A percentile compares a stretch with the other conserved stretches of the same genome.
These are phyloP conservation scores for Penicillium salamii DNA, from an alignment of 495 filamentous ascomycete genomes.

Conservation along the genomic window DNA sequence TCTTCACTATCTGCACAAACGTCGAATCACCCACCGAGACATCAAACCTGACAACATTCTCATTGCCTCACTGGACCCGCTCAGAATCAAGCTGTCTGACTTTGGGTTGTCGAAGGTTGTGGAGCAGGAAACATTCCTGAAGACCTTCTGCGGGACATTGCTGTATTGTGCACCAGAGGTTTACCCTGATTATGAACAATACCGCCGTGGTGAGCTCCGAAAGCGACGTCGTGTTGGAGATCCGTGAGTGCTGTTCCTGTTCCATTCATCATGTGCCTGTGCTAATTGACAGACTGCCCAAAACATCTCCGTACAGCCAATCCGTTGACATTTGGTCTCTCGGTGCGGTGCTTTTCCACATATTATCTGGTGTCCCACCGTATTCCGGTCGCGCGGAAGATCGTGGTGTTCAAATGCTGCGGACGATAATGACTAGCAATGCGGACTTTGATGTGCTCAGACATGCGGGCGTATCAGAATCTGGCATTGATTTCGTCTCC, in stretches of 20 bases:
- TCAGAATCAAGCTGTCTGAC: conserved; percentile 87
- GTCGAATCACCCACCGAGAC: conserved; percentile 90
- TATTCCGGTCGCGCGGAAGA: conserved; percentile 65
- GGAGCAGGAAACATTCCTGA: conserved; percentile 83
- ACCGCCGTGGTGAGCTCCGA: conserved; percentile 37
- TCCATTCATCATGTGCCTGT: background rate
- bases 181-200: conserved; percentile 73
- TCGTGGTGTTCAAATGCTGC: conserved; percentile 62
- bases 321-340: conserved; percentile 95
- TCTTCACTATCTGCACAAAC: conserved; percentile 80
- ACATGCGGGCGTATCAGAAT: conserved; percentile 53
- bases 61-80: conserved; percentile 66
- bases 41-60: conserved; percentile 98
- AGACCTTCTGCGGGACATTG: conserved; percentile 94
- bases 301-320: conserved; percentile 69
- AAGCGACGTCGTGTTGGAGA: conserved; percentile 54
- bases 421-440: conserved; percentile 73
- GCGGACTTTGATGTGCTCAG: conserved; percentile 60
- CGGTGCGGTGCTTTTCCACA: conserved; percentile 82
- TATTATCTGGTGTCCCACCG: conserved; percentile 71
- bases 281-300: conserved; percentile 36
- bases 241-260: conserved; percentile 32
- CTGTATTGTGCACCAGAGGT: conserved; percentile 96
- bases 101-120: conserved; percentile 95
- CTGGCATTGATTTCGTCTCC: conserved; percentile 67